These are phyloP conservation scores for Smittium mucronatum DNA, from an alignment of 371 early-diverging fungal genomes.

Conservation along the genomic window DNA sequence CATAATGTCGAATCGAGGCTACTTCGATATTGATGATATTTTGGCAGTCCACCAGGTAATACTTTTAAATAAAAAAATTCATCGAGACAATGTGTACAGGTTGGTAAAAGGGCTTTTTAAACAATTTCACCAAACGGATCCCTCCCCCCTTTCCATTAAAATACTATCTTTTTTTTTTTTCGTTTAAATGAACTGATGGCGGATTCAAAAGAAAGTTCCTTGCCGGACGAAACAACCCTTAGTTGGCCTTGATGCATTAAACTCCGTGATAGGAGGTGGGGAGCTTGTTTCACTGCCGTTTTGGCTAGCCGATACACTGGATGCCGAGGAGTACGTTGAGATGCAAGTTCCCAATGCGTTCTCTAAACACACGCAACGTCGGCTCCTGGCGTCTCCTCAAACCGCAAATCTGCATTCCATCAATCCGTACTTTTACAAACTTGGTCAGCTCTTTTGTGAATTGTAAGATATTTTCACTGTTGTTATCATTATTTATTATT, in stretches of 20 bases:
- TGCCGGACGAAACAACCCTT: constrained; percentile 1
- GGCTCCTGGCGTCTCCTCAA: constrained; percentile 1
- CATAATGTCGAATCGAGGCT: constrained; percentile 1
- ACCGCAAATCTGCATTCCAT: neutral
- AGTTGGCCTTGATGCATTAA: neutral
- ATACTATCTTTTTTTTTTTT: neutral
- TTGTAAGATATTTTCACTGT: constrained; percentile 4
- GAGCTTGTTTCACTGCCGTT: constrained; percentile 3
- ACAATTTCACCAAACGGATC: neutral
- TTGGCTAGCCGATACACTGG: constrained; percentile 10
- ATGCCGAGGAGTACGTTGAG: constrained; percentile 10
- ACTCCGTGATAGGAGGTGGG: neutral
- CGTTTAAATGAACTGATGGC: neutral
- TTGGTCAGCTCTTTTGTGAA: neutral
- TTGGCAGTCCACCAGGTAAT: constrained; percentile 9
- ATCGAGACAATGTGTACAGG: no score
- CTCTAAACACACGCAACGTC: neutral
- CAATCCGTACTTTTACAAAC: constrained; percentile 10
- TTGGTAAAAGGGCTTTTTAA: no score
- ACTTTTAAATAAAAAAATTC: no score
- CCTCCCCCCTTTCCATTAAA: neutral
- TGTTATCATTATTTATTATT: neutral
- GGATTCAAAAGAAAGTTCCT: constrained; percentile 13
- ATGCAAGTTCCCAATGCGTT: constrained; percentile 5
- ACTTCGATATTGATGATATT: constrained; percentile 13